Percentiles rank a stretch among this genome's conserved stretches.
Conservation (phyloP, 78 protist species). For the slime mould (Dictyostelium discoideum) region dicty_2.7 NC_007088.5:7446501-7447000, state of each 20-base stretch:
- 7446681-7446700: background rate
- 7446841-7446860: no score
- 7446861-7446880: background rate
- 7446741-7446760: slow-evolving; percentile 5
- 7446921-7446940: slow-evolving; percentile 43
- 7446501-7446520: background rate
- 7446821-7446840: slow-evolving; percentile 68
- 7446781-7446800: slow-evolving; percentile 67
- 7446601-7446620: background rate
- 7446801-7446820: slow-evolving; percentile 60
- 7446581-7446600: background rate
- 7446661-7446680: background rate
- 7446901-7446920: slow-evolving; percentile 57
- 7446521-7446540: background rate
- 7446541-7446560: background rate
- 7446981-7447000: slow-evolving; percentile 37
- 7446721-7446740: slow-evolving; percentile 16
- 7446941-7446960: slow-evolving; percentile 50
- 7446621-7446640: background rate
- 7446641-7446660: background rate
- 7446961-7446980: slow-evolving; percentile 68
- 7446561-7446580: background rate
- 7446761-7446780: slow-evolving; percentile 35
- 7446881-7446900: background rate
- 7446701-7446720: background rate